Evolutionary conservation across 176 grass and related monocot species (phyloP), one percentile per base, ranked within the genome.

Genomic region (Carex myosuroides): DNA sequence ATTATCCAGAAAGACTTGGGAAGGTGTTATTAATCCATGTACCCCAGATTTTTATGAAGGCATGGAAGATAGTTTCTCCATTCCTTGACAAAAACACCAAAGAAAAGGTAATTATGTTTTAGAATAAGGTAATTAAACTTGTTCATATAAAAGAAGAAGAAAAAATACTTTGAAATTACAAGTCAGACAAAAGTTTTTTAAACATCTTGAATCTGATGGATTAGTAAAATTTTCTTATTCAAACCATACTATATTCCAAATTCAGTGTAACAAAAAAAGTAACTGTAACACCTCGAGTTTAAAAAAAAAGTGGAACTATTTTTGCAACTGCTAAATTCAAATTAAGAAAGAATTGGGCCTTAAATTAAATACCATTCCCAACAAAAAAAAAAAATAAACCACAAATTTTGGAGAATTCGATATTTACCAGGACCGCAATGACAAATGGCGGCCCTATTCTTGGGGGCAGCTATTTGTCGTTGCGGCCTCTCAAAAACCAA

Each of bases 21-120:
- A 97, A 97, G 84, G 87, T 73, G 5, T 60, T 91, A 26, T 56
- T 97, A 84, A 63, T 97, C 64, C 73, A 97, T 70, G 89, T 93
- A 35, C 94, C 94, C 1, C 89, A 85, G 82, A 83, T 97, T 16
- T 97, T 97, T 88, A 93, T 93, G 94, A 97, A 91, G 86, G 91
- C 89, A 14, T 97, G 94, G 94, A 93, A 93, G 86, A n/a, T 91
- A n/a, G 65, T 93, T 62, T 89, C 87, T 75, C 94, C 91, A 3
- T 93, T 97, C 66, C 90, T 97, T 54, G 94, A 97, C 66, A 84
- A 81, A 13, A 89, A 86, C 54, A 93, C 94, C 32, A 90, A 80
- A 70, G 81, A 91, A 21, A 97, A 93, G 89, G 94, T 95, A 75
- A 53, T 20, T 12, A 6, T 64, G 0, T 35, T 53, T 58, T 42